These are phyloP conservation scores for Tuber calosporum DNA, from an alignment of 495 filamentous ascomycete species.

Conservation along the genomic window DNA sequence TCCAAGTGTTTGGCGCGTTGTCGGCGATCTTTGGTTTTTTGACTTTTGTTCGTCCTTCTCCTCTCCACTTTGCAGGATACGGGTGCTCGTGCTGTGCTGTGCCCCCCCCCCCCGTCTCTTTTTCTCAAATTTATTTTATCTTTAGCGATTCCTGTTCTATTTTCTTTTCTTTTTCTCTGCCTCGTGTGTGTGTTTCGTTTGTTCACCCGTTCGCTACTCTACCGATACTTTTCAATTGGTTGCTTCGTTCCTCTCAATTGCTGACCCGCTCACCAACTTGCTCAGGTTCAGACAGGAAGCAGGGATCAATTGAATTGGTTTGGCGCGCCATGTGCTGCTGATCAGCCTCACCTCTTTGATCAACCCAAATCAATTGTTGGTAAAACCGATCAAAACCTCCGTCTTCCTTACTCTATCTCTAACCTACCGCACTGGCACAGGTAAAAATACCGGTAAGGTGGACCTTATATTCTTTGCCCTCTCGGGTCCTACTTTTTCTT, in stretches of 20 bases:
- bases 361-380: background rate
- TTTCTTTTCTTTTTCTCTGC: slow-evolving; percentile 1
- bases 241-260: background rate
- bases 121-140: background rate
- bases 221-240: background rate
- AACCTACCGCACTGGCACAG: background rate
- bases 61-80: background rate
- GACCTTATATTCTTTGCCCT: background rate
- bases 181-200: slow-evolving; percentile 3
- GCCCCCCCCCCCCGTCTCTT: background rate
- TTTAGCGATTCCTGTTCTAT: background rate
- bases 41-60: background rate
- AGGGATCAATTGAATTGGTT: slow-evolving; percentile 4
- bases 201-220: background rate
- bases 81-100: no score
- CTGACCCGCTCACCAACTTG: background rate
- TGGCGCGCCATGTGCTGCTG: slow-evolving; percentile 5
- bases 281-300: background rate
- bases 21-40: background rate
- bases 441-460: slow-evolving; percentile 1
- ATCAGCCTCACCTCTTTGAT: slow-evolving; percentile 1
- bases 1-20: background rate
- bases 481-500: background rate
- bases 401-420: background rate
- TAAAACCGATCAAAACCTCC: background rate